Evolutionary conservation across 345 rosid genomes (phyloP), one percentile per base, ranked within the genome.

Genomic region (Aethionema arabicum): DNA sequence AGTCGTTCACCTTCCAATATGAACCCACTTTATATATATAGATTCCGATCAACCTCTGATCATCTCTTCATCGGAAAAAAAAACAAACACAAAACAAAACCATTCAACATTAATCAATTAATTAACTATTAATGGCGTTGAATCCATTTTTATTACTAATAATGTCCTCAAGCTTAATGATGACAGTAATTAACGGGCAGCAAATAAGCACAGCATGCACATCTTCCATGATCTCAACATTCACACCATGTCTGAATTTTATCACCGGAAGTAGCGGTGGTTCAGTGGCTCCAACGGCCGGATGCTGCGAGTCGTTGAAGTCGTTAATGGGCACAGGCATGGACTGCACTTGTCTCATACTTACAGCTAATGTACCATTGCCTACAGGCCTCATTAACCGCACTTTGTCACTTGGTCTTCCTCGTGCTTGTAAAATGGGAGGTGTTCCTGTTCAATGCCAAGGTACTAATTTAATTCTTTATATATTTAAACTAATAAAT

Each of bases 141-240:
- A 57, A 61, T 44, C 52, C 42, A 11, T 8, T 72, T 52, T 76
- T 55, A 38, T 14, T 52, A 56, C 5, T 76, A 61, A 41, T 37
- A 5, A 50, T 79, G 32, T 42, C 63, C 0, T 42, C 76, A 27
- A 46, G 79, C 65, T 68, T 78, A 8, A 79, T 58, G 15, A 14
- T 42, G 41, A 65, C 48, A 57, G 74, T 70, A 27, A 65, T 70
- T 16, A 65, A 64, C 2, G 88, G 88, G 32, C 96, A 92, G 72
- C 95, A 89, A 62, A 79, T 89, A 31, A 82, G 66, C 46, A 85
- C 95, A 7, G 91, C 96, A 4, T 89, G 98, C 83, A 83, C 90
- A 16, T 5, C 78, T 33, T 82, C 96, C 14, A 76, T 83, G 96
- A 76, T 88, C 73, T 57, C 85, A 38, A 83, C 59, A 65, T 92